These are phyloP conservation scores for Micractinium sp. DNA, from an alignment of 139 green algal genomes.

Conservation along the genomic window DNA sequence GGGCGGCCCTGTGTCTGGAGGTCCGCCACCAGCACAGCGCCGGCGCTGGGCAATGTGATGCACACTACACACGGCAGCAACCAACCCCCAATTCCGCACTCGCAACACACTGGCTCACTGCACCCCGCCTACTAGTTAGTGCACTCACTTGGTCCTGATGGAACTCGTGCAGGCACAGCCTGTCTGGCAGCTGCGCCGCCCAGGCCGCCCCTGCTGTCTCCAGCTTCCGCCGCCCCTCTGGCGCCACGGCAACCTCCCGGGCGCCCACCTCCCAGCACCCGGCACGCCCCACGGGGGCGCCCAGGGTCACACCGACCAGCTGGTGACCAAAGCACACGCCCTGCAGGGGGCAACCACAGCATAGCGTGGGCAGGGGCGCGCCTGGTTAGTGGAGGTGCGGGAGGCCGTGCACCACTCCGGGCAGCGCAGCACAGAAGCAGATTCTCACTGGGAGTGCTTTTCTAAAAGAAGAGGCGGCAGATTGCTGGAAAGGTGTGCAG, in stretches of 20 bases:
- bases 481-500: no score
- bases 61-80: neutral
- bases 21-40: neutral
- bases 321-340: constrained; percentile 36
- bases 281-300: constrained; percentile 10
- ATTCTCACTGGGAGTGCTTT: no score
- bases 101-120: no score
- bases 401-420: no score
- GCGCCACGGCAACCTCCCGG: neutral
- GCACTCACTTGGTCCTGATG: constrained; percentile 19
- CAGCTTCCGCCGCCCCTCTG: neutral
- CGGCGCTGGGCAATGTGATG: neutral
- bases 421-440: no score
- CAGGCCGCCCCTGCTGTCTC: neutral
- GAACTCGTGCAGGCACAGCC: constrained; percentile 7
- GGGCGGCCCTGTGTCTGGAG: neutral
- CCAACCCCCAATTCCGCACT: neutral
- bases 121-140: no score
- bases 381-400: no score
- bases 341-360: neutral
- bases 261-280: constrained; percentile 30
- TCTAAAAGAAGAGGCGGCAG: no score
- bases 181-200: neutral
- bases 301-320: constrained; percentile 2
- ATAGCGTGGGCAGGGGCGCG: no score